A percentile compares a stretch with the other conserved stretches of the same genome.
phyloP scores from a whole-genome alignment of 352 stramenopile genomes.

The Pelagophyceae sp. region DNA sequence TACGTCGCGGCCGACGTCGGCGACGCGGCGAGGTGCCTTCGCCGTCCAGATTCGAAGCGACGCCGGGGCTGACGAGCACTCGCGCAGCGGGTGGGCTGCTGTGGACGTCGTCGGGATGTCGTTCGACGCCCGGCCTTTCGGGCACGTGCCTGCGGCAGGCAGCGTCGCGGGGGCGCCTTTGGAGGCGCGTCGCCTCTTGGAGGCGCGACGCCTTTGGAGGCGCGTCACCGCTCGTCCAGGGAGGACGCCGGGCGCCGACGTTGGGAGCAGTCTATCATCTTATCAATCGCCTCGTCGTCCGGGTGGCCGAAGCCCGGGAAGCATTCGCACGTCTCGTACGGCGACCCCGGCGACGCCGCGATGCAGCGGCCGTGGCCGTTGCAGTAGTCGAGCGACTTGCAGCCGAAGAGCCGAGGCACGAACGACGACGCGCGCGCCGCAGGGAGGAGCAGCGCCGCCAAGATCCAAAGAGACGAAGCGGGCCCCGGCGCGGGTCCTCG shows the following conservation, averaged over 20 bases:
- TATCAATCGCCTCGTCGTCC: neutral
- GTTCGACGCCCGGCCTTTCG: neutral
- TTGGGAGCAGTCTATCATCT: slow-evolving; percentile 7
- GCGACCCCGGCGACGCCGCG: neutral
- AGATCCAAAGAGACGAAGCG: neutral
- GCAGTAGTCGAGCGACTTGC: slow-evolving; percentile 11
- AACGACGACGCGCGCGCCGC: neutral
- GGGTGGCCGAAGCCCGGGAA: neutral
- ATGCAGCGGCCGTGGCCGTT: slow-evolving; percentile 14
- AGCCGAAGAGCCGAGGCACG: neutral
- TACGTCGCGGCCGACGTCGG: neutral
- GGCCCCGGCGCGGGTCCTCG: too few relatives aligned
- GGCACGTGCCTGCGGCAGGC: neutral
- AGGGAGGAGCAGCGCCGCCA: neutral
- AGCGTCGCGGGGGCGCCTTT: neutral
- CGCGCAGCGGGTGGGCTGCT: neutral
- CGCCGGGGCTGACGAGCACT: neutral
- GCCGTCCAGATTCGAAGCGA: neutral
- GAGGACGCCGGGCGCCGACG: neutral
- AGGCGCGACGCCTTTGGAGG: neutral
- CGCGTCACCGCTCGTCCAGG: too few relatives aligned
- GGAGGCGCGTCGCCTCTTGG: neutral
- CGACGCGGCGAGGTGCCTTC: neutral
- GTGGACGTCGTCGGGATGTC: neutral
- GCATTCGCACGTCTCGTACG: neutral